Percentiles rank a stretch among this genome's conserved stretches.
Evolutionary conservation across 2,329 filamentous ascomycete genomes (phyloP).

Genomic region (Trichoderma sp.): DNA sequence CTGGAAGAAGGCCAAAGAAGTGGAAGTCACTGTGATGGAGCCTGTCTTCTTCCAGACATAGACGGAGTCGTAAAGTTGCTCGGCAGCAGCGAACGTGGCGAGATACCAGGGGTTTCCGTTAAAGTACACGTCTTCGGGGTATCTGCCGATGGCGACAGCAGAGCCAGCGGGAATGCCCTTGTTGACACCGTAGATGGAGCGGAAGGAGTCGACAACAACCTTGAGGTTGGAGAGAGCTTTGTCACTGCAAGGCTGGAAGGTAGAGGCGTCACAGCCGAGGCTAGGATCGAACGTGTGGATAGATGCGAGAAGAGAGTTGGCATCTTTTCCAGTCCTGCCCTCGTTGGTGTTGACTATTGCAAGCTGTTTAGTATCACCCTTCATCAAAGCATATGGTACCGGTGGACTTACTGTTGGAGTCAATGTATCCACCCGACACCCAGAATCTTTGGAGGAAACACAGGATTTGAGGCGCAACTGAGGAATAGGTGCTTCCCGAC

Average conservation of each 20-base stretch:
- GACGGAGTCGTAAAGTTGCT: constrained; percentile 74
- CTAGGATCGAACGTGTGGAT: constrained; percentile 69
- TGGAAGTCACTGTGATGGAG: constrained; percentile 61
- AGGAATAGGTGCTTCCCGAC: constrained; percentile 57
- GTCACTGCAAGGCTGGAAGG: constrained; percentile 76
- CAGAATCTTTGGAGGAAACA: constrained; percentile 76
- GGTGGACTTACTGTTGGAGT: constrained; percentile 57
- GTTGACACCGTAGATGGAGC: constrained; percentile 68
- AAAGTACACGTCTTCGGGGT: constrained; percentile 71
- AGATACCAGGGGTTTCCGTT: constrained; percentile 82
- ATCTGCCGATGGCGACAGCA: constrained; percentile 63
- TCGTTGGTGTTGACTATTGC: constrained; percentile 52
- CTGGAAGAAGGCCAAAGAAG: constrained; percentile 69
- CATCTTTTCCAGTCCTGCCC: constrained; percentile 66
- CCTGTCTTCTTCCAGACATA: constrained; percentile 66
- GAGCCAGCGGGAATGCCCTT: constrained; percentile 56
- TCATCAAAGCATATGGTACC: not conserved
- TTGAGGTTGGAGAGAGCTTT: constrained; percentile 73
- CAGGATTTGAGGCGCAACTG: constrained; percentile 65
- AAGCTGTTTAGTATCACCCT: not conserved
- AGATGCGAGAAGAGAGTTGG: constrained; percentile 64
- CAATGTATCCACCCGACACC: constrained; percentile 58
- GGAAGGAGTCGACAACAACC: constrained; percentile 71
- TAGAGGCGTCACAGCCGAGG: constrained; percentile 63
- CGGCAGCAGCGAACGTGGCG: constrained; percentile 71